Evolutionary conservation across 495 filamentous ascomycete genomes (phyloP), one percentile per base, ranked within the genome.

Genomic region (Daldinia childiae): DNA sequence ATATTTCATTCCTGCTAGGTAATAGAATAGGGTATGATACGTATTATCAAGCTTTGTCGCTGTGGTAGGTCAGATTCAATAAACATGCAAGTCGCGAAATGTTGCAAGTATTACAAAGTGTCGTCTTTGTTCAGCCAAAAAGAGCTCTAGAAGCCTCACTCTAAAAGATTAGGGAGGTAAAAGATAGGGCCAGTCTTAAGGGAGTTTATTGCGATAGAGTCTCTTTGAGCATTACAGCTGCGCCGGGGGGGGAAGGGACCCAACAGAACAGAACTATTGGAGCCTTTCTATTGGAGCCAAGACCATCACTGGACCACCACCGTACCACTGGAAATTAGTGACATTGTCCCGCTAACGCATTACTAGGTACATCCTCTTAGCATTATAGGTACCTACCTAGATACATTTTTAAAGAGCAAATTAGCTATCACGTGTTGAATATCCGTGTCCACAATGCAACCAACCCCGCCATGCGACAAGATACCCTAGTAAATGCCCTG

Each of bases 251-350:
- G 32, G 14, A 3, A 26, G 50, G 32, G 52, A 38, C 64, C 60
- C 64, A 68, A 68, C 58, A 68, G 48, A 62, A 68, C 12, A 55
- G 8, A 48, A 56, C 38, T 55, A 68, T 68, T 68, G 64, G 64
- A 55, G 64, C 64, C 64, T n/a, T n/a, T n/a, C 38, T 55, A 68
- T 68, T 68, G 64, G 64, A 55, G 64, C 64, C 64, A 68, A 68
- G 58, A 68, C 34, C 50, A 62, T 29, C 39, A 43, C 58, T 38
- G 30, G 56, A 50, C 48, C 58, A 68, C 29, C 58, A 50, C 66
- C 58, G 66, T 58, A 69, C 66, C 52, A 52, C 68, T 71, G 68
- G 62, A 65, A 71, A 71, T 71, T 65, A 71, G 68, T 54, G 62
- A 39, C 68, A 51, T 65, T 41, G 57, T 60, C 57, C 62, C 68